Evolutionary conservation across 305 asterid species (phyloP), one percentile per base, ranked within the genome.

Genomic region (Solanum chacoense): DNA sequence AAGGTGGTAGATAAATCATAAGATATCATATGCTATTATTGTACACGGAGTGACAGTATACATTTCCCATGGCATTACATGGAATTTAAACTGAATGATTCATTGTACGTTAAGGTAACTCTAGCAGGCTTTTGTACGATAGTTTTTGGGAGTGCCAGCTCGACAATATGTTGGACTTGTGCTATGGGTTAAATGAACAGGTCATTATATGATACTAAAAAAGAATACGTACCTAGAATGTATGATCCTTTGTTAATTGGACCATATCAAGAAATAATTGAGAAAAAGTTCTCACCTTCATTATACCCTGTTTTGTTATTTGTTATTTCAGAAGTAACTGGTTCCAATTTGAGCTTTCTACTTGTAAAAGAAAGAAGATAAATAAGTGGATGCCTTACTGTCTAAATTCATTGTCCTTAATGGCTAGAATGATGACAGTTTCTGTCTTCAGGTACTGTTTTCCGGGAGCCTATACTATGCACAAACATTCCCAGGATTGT

Each of bases 391-490:
- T 84, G 86, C 18, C 2, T n/a, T 50, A 32, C 59, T 28, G 29
- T 55, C 31, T 40, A 32, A 36, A 14, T 59, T 55, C 50, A n/a
- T 85, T 36, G 11, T 85, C 22, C 32, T 77, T 35, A 12, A 13
- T 85, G 63, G 26, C 85, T 88, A 59, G 83, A 50, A 31, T 32
- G 87, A 34, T 89, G 88, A 77, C 87, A 85, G 29, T 73, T 88
- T 50, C 88, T 88, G 89, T 10, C 81, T 89, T 87, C 91, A 95
- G 99, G 99, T 87, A 96, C 99, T 36, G 98, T 96, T 79, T 96
- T 94, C 79, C 98, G 98, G 4, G 98, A 95, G 91, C 99, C 98
- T 88, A 96, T 96, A 77, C 88, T 95, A 91, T 95, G 98, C 96
- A 85, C 85, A 71, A 96, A 96, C 88, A 91, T 96, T 90, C 98